Evolutionary conservation across 352 stramenopile species (phyloP), one percentile per base, ranked within the genome.

Genomic region (Phytophthora foliorum): DNA sequence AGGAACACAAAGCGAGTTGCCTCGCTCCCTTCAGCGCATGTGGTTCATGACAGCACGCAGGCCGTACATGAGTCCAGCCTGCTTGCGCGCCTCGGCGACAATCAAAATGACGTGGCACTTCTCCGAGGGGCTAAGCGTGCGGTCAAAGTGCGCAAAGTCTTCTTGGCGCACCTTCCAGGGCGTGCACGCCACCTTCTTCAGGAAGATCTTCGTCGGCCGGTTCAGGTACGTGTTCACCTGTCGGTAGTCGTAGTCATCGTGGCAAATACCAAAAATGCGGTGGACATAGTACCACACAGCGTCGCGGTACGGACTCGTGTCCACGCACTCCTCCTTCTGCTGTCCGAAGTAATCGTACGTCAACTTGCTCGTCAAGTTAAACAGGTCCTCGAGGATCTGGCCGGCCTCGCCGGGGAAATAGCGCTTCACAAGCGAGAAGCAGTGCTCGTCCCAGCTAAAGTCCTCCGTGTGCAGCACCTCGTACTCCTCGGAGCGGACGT

Each of bases 221-320:
- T 94, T 94, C 48, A 96, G 55, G 48, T 85, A 94, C 54, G 81
- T 78, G 62, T 95, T 95, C 22, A 96, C 84, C 60, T 92, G 86
- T 36, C 81, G 74, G 68, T 96, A 96, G 71, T 96, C 86, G 59
- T 96, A 96, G 70, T 95, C 89, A 48, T 96, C 89, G 70, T 96
- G 86, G 67, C 87, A 95, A 69, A 96, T 96, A 39, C 89, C 89
- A 34, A 95, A 94, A 68, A 95, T 92, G 57, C 89, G 87, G 62
- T 95, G 89, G 17, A 95, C 88, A 39, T 95, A 96, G 69, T 93
- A 94, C 88, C 89, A 95, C 29, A 96, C 90, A 53, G 89, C 89
- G 44, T 89, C 77, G 21, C 88, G 89, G 71, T 93, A 96, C 46
- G 89, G 86, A 49, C 70, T 85, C 27, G 89, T 96, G 78, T 96